Evolutionary conservation across 805 yeast species (phyloP).

Genomic region (Debaryomyces tyrocola): DNA sequence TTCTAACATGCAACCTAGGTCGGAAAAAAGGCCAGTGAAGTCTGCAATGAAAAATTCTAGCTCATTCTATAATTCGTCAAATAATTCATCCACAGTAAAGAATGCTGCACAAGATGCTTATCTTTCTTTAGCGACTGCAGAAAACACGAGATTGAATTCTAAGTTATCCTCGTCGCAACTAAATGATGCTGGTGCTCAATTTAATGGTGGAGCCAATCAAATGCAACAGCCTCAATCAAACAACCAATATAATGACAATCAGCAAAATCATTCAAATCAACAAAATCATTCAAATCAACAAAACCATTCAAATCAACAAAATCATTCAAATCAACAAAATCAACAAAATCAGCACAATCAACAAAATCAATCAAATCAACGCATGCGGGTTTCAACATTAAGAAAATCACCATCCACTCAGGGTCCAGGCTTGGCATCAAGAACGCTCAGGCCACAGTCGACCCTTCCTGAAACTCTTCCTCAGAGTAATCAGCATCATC

Average conservation of each 20-base stretch:
- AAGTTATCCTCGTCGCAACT: conserved; percentile 47
- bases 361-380: conserved; percentile 5
- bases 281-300: too few species aligned
- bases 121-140: conserved; percentile 71
- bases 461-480: neutral
- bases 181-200: conserved; percentile 12
- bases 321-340: conserved; percentile 19
- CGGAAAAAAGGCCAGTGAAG: conserved; percentile 42
- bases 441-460: conserved; percentile 38
- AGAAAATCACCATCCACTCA: conserved; percentile 24
- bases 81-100: conserved; percentile 4
- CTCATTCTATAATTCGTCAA: conserved; percentile 16
- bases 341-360: conserved; percentile 2
- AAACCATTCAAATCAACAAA: too few species aligned
- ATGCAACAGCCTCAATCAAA: conserved; percentile 5
- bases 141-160: conserved; percentile 74
- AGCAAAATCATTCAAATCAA: too few species aligned
- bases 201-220: conserved; percentile 10
- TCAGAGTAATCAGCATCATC: neutral
- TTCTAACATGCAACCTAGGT: conserved; percentile 8
- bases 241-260: too few species aligned
- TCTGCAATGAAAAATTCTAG: conserved; percentile 50
- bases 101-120: conserved; percentile 64
- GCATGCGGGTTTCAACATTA: conserved; percentile 20
- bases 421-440: conserved; percentile 18